Evolutionary conservation across 108 stramenopile genomes (phyloP).

Genomic region (Cylindrotheca closterium): DNA sequence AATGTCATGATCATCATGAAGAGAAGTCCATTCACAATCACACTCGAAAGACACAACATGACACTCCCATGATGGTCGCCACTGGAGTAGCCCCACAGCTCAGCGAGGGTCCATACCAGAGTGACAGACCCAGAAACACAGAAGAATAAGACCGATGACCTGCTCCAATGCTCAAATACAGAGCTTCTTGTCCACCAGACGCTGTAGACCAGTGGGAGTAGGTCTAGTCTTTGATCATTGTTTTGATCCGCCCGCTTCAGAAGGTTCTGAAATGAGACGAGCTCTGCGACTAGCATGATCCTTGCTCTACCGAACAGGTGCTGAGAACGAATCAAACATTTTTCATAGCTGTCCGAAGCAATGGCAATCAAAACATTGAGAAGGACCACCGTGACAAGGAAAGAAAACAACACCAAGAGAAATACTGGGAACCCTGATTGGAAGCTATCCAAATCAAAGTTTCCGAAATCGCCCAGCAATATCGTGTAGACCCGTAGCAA

Average conservation of each 20-base stretch:
- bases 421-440: slow-evolving; percentile 39
- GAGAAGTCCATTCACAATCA: slow-evolving; percentile 40
- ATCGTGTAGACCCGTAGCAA: slow-evolving; percentile 50
- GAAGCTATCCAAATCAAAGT: slow-evolving; percentile 38
- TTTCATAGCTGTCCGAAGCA: slow-evolving; percentile 71
- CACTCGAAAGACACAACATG: slow-evolving; percentile 36
- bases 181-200: slow-evolving; percentile 20
- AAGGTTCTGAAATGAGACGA: slow-evolving; percentile 58
- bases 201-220: slow-evolving; percentile 17
- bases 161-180: slow-evolving; percentile 30
- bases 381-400: slow-evolving; percentile 55
- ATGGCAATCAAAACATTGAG: slow-evolving; percentile 76
- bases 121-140: slow-evolving; percentile 35
- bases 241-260: slow-evolving; percentile 18
- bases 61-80: slow-evolving; percentile 32
- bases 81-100: slow-evolving; percentile 29
- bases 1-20: slow-evolving; percentile 45
- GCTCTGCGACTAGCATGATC: slow-evolving; percentile 57
- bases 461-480: slow-evolving; percentile 48
- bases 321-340: slow-evolving; percentile 47
- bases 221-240: not conserved
- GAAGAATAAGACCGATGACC: slow-evolving; percentile 49
- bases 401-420: slow-evolving; percentile 38
- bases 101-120: slow-evolving; percentile 46
- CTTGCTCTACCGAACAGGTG: slow-evolving; percentile 50